Evolutionary conservation across 139 green algal genomes (phyloP).

Genomic region (Chlamydomonas incerta): DNA sequence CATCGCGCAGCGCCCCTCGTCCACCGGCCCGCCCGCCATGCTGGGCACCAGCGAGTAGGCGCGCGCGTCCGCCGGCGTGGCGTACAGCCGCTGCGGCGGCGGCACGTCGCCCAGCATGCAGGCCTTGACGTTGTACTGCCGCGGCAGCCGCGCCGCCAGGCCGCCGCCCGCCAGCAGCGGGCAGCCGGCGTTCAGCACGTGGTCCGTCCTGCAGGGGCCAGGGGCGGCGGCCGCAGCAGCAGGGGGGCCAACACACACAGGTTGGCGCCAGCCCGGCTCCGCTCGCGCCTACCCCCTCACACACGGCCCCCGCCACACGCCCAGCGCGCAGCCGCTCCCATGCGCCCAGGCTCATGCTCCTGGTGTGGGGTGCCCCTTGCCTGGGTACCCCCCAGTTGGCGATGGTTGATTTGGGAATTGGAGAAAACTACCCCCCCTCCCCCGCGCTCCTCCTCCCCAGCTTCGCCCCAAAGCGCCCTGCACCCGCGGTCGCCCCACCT

Average conservation of each 20-base stretch:
- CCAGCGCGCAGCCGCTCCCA: no score
- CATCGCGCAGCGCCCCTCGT: not conserved
- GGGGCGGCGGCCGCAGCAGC: not conserved
- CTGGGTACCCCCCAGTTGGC: no score
- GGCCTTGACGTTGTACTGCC: constrained; percentile 34
- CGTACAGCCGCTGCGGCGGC: not conserved
- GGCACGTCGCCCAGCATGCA: constrained; percentile 25
- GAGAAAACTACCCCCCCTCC: no score
- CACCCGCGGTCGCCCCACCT: no score
- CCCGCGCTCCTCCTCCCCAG: no score
- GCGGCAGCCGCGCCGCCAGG: not conserved
- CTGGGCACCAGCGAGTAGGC: constrained; percentile 13
- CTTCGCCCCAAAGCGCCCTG: no score
- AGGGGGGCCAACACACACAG: not conserved
- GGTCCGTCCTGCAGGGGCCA: constrained; percentile 21
- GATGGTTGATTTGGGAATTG: no score
- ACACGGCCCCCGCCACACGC: no score
- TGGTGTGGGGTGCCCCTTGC: not conserved
- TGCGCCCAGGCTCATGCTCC: no score
- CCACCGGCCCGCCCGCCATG: constrained; percentile 9
- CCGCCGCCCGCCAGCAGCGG: constrained; percentile 4
- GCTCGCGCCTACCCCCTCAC: no score
- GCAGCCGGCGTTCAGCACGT: constrained; percentile 1
- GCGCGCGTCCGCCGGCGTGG: not conserved
- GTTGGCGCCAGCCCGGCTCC: not conserved